These are phyloP conservation scores for Medicago truncatula DNA, from an alignment of 306 rosid genomes.

Conservation along the genomic window DNA sequence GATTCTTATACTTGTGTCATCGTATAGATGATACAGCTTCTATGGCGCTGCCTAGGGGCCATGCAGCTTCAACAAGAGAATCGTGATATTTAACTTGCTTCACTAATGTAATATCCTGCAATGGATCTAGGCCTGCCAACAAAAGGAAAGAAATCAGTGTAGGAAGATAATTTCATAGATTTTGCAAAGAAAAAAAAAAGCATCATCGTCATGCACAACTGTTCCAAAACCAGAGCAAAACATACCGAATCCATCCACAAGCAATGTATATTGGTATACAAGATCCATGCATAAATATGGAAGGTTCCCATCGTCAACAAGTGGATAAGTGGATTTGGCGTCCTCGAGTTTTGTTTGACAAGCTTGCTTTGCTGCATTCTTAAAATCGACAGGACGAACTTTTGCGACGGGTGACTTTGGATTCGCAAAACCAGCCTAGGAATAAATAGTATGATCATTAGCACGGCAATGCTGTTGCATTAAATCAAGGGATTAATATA, in stretches of 20 bases:
- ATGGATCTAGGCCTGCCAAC: conserved; percentile 72
- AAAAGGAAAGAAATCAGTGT: conserved; percentile 24
- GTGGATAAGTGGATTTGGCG: conserved; percentile 58
- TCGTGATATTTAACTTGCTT: conserved; percentile 73
- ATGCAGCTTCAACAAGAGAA: conserved; percentile 89
- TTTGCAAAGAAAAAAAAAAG: not conserved
- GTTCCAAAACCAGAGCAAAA: conserved; percentile 13
- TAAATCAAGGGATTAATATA: not conserved
- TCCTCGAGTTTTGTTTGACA: conserved; percentile 70
- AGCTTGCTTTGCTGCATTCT: conserved; percentile 79
- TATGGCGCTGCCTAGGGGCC: conserved; percentile 99
- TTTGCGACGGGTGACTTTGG: conserved; percentile 61
- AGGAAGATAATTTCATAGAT: conserved; percentile 2
- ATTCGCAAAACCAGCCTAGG: conserved; percentile 82
- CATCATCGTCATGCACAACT: not conserved
- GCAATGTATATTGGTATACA: conserved; percentile 77
- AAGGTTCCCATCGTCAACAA: conserved; percentile 62
- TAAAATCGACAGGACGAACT: conserved; percentile 71
- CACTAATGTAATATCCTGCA: conserved; percentile 88
- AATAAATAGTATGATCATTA: conserved; percentile 31
- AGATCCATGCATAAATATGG: conserved; percentile 95
- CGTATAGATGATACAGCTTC: conserved; percentile 87
- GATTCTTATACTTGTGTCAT: conserved; percentile 51
- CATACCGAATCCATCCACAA: conserved; percentile 84
- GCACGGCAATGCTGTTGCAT: conserved; percentile 13